Conservation (phyloP, 352 stramenopile species). For the Phytophthora meadii region DNA sequence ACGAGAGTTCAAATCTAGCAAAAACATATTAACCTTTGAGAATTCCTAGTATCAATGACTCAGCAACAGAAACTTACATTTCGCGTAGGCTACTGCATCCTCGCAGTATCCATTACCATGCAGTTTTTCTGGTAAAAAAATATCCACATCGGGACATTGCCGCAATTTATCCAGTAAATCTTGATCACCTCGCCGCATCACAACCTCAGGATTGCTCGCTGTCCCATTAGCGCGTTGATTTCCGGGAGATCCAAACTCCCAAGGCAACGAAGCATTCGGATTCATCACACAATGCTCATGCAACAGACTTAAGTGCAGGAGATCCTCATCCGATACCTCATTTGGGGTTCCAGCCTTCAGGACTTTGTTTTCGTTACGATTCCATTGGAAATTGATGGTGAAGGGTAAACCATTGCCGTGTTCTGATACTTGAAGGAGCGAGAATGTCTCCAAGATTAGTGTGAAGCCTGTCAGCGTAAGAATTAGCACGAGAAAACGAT, state of each 20-base stretch:
- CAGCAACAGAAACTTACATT: conserved; percentile 35
- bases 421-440: conserved; percentile 13
- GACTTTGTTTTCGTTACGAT: neutral
- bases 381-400: neutral
- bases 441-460: conserved; percentile 23
- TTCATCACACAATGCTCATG: conserved; percentile 37
- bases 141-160: conserved; percentile 53
- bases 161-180: conserved; percentile 39
- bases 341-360: conserved; percentile 7
- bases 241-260: conserved; percentile 36
- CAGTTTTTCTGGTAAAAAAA: conserved; percentile 44
- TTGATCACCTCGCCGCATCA: conserved; percentile 29
- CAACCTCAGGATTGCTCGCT: conserved; percentile 21
- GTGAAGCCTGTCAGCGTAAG: conserved; percentile 17
- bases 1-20: conserved; percentile 41
- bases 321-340: conserved; percentile 29
- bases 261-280: conserved; percentile 26
- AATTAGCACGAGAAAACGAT: conserved; percentile 27
- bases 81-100: conserved; percentile 52
- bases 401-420: neutral
- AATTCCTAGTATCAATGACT: too few relatives aligned
- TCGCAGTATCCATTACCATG: conserved; percentile 62
- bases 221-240: conserved; percentile 28
- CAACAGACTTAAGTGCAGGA: conserved; percentile 41
- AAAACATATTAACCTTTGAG: neutral